Percentiles rank a stretch among this genome's conserved stretches.
Evolutionary conservation across 306 rosid species (phyloP).

Genomic region (Inga leiocalycina): DNA sequence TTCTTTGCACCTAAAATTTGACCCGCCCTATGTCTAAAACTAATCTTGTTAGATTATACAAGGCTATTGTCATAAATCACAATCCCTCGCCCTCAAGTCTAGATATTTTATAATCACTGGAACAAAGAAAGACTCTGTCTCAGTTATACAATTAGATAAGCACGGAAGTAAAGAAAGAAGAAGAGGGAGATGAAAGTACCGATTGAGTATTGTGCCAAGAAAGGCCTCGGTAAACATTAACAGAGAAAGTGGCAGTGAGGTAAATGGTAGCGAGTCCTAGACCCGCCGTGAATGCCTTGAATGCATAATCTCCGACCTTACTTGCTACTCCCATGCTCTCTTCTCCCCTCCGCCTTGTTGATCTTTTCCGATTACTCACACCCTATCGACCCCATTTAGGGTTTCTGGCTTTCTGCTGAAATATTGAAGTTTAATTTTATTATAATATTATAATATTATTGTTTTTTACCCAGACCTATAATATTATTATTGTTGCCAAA

Average conservation of each 20-base stretch:
- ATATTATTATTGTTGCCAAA: too few species aligned
- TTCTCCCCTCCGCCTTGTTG: neutral
- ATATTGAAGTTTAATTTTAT: neutral
- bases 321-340: slow-evolving; percentile 54
- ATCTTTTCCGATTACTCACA: neutral
- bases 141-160: neutral
- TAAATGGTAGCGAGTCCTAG: slow-evolving; percentile 57
- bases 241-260: slow-evolving; percentile 62
- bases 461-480: too few species aligned
- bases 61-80: neutral
- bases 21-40: neutral
- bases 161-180: neutral
- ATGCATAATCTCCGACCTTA: slow-evolving; percentile 60
- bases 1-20: neutral
- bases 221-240: slow-evolving; percentile 63
- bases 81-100: neutral
- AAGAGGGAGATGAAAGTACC: slow-evolving; percentile 23
- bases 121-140: neutral
- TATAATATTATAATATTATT: too few species aligned
- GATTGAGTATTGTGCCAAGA: slow-evolving; percentile 77
- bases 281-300: slow-evolving; percentile 63
- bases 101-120: neutral
- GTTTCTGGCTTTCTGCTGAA: neutral
- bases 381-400: neutral
- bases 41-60: neutral